Percentiles rank a stretch among this genome's conserved stretches.
These are phyloP conservation scores for Rhizoclosmatium sp. DNA, from an alignment of 192 early-diverging fungal species.

Conservation along the genomic window DNA sequence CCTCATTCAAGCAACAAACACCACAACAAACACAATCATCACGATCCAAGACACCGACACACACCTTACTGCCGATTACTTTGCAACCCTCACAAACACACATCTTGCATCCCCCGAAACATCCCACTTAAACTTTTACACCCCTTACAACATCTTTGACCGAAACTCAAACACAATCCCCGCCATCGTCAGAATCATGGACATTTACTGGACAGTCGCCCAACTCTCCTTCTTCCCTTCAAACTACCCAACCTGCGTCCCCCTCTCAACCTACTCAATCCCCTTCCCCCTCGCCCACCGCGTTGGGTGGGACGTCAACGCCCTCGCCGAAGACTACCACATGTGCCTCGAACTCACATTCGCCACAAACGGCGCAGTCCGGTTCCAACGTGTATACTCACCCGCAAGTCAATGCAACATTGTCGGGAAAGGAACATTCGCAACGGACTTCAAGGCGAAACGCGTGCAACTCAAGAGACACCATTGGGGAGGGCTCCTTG, in stretches of 20 bases:
- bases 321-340: conserved; percentile 52
- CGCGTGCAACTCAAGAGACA: conserved; percentile 21
- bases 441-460: conserved; percentile 37
- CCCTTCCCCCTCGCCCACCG: conserved; percentile 63
- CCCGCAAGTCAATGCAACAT: conserved; percentile 62
- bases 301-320: conserved; percentile 70
- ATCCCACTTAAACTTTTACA: not conserved
- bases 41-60: conserved; percentile 68
- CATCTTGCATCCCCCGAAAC: not conserved
- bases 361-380: conserved; percentile 60
- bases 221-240: conserved; percentile 66
- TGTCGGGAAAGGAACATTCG: conserved; percentile 27
- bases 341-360: conserved; percentile 55
- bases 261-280: conserved; percentile 70
- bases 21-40: conserved; percentile 43
- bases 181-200: conserved; percentile 66
- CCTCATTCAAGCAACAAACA: conserved; percentile 25
- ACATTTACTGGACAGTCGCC: conserved; percentile 67
- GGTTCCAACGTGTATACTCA: conserved; percentile 60
- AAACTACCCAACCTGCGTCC: conserved; percentile 54
- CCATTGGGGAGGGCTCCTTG: conserved; percentile 23
- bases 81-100: conserved; percentile 35
- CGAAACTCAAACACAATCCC: conserved; percentile 65
- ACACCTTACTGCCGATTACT: conserved; percentile 61
- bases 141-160: conserved; percentile 20